phyloP scores from a whole-genome alignment of 805 yeast species.

The Candida ipomoeae region DNA sequence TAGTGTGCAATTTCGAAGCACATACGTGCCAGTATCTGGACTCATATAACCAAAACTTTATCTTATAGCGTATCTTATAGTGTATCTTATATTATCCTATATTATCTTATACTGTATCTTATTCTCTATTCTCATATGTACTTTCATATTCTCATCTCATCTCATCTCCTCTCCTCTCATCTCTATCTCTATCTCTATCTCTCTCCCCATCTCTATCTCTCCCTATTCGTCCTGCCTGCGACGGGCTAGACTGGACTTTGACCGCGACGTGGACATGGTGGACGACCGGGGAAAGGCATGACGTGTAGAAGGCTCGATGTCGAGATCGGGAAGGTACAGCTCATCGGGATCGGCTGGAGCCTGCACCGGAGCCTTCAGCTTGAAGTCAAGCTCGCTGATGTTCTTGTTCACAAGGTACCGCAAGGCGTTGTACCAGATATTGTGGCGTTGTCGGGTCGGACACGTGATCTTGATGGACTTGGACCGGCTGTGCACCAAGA shows the following conservation, averaged over 20 bases:
- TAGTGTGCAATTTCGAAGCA: too few species aligned
- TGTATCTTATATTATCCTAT: too few species aligned
- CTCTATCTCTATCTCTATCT: too few species aligned
- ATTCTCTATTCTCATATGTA: too few species aligned
- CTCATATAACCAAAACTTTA: too few species aligned
- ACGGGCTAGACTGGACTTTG: constrained; percentile 4
- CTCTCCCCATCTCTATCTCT: too few species aligned
- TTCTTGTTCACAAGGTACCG: constrained; percentile 67
- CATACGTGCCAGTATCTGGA: too few species aligned
- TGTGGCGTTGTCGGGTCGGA: constrained; percentile 81
- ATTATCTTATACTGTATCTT: too few species aligned
- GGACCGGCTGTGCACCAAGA: constrained; percentile 65
- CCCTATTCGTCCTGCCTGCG: too few species aligned
- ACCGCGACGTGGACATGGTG: constrained; percentile 11
- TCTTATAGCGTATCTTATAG: too few species aligned
- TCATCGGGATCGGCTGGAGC: constrained; percentile 2
- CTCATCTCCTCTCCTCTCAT: too few species aligned
- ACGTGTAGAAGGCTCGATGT: constrained; percentile 14
- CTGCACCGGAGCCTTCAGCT: neutral
- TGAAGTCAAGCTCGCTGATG: constrained; percentile 52
- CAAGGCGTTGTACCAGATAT: constrained; percentile 84
- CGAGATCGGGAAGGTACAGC: constrained; percentile 8
- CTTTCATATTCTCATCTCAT: too few species aligned
- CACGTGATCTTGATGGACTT: constrained; percentile 77
- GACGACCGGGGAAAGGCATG: constrained; percentile 19